Evolutionary conservation across 1,139 yeast genomes (phyloP).

Genomic region (Hyphopichia buzzinii): DNA sequence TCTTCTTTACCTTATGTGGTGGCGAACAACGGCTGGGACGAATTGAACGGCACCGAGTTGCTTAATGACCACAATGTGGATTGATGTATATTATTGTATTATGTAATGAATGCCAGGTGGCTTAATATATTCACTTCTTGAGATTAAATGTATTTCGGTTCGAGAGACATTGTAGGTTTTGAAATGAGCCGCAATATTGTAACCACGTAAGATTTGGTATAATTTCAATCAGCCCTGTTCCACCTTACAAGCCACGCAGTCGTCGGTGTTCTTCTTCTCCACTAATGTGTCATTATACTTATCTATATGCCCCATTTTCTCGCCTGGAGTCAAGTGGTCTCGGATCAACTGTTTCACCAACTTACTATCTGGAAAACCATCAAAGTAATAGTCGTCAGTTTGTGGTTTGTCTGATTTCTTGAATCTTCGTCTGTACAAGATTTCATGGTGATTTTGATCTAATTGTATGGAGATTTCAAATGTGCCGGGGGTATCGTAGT

Average conservation of each 20-base stretch:
- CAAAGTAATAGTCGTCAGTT: conserved; percentile 32
- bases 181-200: too few relatives aligned
- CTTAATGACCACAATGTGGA: background rate
- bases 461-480: conserved; percentile 23
- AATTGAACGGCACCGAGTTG: conserved; percentile 5
- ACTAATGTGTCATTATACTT: conserved; percentile 8
- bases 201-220: background rate
- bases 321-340: conserved; percentile 26
- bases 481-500: conserved; percentile 37
- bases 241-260: conserved; percentile 2
- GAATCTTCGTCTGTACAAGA: conserved; percentile 38
- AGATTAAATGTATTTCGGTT: conserved; percentile 5
- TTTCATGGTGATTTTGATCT: conserved; percentile 10
- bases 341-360: conserved; percentile 37
- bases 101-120: background rate
- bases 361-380: conserved; percentile 49
- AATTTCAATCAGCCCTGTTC: too few relatives aligned
- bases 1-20: conserved; percentile 43
- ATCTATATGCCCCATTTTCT: conserved; percentile 38
- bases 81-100: too few relatives aligned
- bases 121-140: background rate
- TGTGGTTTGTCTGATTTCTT: conserved; percentile 29
- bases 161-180: too few relatives aligned
- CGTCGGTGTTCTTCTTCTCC: conserved; percentile 1
- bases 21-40: conserved; percentile 40